Evolutionary conservation across 345 rosid species (phyloP).

Genomic region (Noccaea bulbosa): DNA sequence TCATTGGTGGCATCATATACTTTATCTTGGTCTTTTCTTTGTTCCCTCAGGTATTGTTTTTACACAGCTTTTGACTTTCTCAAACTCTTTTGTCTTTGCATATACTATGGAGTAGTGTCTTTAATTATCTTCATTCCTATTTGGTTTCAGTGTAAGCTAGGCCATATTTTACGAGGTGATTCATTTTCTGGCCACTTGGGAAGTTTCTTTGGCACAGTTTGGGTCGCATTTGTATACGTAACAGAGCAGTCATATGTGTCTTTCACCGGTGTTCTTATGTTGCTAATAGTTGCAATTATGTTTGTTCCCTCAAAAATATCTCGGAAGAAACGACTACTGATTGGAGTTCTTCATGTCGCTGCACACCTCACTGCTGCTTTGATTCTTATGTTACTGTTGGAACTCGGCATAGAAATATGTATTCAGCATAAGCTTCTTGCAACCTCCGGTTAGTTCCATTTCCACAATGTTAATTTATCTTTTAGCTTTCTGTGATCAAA

Average conservation of each 20-base stretch:
- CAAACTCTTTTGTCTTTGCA: not conserved
- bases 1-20: conserved; percentile 92
- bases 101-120: not conserved
- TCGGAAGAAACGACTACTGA: conserved; percentile 67
- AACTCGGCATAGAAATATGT: conserved; percentile 85
- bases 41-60: conserved; percentile 75
- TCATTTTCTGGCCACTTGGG: conserved; percentile 76
- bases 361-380: conserved; percentile 83
- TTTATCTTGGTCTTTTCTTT: conserved; percentile 79
- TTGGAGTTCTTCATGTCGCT: conserved; percentile 78
- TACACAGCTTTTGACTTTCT: not conserved
- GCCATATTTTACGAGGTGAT: conserved; percentile 77
- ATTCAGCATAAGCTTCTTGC: conserved; percentile 83
- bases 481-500: not conserved
- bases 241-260: conserved; percentile 74
- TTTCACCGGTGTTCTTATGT: conserved; percentile 63
- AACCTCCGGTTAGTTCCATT: conserved; percentile 63
- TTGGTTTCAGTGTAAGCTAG: conserved; percentile 77
- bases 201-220: conserved; percentile 75
- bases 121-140: not conserved
- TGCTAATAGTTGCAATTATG: conserved; percentile 63
- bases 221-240: conserved; percentile 66
- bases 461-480: not conserved
- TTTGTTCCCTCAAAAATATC: conserved; percentile 87
- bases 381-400: conserved; percentile 84